Evolutionary conservation across 495 filamentous ascomycete species (phyloP).

Genomic region (Articulospora tetracladia): DNA sequence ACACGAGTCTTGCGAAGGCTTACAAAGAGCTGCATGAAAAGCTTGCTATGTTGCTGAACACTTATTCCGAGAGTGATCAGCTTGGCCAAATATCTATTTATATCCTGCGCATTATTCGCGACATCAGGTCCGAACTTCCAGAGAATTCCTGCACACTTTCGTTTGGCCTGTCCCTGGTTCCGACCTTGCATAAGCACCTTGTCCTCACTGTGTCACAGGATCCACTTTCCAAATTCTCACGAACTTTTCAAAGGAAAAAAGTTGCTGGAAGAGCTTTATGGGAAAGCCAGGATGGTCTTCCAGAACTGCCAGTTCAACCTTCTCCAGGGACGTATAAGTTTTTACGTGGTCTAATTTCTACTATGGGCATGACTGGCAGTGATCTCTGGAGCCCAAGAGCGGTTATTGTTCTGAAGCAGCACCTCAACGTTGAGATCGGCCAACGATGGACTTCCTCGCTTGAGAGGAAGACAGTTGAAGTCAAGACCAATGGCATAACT

Average conservation of each 20-base stretch:
- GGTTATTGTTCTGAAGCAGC: slow-evolving; percentile 56
- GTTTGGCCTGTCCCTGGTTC: slow-evolving; percentile 49
- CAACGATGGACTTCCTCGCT: slow-evolving; percentile 37
- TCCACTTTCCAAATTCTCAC: slow-evolving; percentile 38
- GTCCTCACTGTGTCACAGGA: slow-evolving; percentile 32
- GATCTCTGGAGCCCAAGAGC: slow-evolving; percentile 84
- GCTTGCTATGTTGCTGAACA: slow-evolving; percentile 43
- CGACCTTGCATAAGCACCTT: slow-evolving; percentile 54
- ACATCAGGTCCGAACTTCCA: slow-evolving; percentile 65
- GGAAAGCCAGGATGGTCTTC: slow-evolving; percentile 58
- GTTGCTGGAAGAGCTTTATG: slow-evolving; percentile 58
- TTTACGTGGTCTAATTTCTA: slow-evolving; percentile 55
- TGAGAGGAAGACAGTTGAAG: slow-evolving; percentile 17
- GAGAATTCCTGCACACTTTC: slow-evolving; percentile 32
- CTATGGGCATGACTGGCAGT: slow-evolving; percentile 65
- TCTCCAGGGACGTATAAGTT: slow-evolving; percentile 74
- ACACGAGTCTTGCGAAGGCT: slow-evolving; percentile 49
- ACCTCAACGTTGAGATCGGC: slow-evolving; percentile 42
- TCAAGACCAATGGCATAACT: slow-evolving; percentile 29
- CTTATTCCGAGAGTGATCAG: slow-evolving; percentile 37
- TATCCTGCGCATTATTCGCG: slow-evolving; percentile 70
- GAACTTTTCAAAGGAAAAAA: slow-evolving; percentile 33
- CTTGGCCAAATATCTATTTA: slow-evolving; percentile 60
- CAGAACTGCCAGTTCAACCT: slow-evolving; percentile 74
- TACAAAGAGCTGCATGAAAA: slow-evolving; percentile 56